Percentiles rank a stretch among this genome's conserved stretches.
phyloP scores from a whole-genome alignment of 2,329 filamentous ascomycete species.

The Fusarium oligoseptatum region DNA sequence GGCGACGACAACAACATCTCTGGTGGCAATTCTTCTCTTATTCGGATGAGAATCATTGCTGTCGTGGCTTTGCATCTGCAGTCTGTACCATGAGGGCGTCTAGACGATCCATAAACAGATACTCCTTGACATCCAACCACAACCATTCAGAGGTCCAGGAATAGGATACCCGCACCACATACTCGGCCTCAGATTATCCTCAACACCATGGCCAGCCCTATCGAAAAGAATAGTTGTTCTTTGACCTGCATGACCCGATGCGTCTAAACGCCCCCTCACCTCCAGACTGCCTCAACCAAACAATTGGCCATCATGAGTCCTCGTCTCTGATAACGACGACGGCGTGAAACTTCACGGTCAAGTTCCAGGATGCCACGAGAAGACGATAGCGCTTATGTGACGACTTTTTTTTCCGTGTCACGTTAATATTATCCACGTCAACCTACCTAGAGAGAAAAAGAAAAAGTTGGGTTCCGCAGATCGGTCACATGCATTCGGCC shows the following conservation, averaged over 20 bases:
- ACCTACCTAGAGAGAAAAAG: not conserved
- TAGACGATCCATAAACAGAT: not conserved
- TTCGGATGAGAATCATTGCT: not conserved
- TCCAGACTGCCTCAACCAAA: not conserved
- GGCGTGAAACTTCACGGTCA: not conserved
- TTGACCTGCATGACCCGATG: not conserved
- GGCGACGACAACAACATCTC: not conserved
- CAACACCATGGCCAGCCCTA: not conserved
- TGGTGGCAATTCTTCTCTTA: not conserved
- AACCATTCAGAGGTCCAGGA: not conserved
- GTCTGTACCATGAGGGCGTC: not conserved
- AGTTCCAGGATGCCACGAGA: not conserved
- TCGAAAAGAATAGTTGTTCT: not conserved
- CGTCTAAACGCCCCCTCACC: not conserved
- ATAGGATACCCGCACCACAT: not conserved
- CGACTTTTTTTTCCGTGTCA: constrained; percentile 24
- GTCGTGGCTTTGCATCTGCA: not conserved
- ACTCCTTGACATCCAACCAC: not conserved
- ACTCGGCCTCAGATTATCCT: not conserved
- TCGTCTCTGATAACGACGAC: not conserved
- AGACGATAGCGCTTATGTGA: not conserved
- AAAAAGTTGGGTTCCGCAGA: constrained; percentile 33
- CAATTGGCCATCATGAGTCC: not conserved
- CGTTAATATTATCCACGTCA: constrained; percentile 30
- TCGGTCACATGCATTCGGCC: constrained; percentile 46